Evolutionary conservation across 2,329 filamentous ascomycete genomes (phyloP).

Genomic region (Myotisia sp.): DNA sequence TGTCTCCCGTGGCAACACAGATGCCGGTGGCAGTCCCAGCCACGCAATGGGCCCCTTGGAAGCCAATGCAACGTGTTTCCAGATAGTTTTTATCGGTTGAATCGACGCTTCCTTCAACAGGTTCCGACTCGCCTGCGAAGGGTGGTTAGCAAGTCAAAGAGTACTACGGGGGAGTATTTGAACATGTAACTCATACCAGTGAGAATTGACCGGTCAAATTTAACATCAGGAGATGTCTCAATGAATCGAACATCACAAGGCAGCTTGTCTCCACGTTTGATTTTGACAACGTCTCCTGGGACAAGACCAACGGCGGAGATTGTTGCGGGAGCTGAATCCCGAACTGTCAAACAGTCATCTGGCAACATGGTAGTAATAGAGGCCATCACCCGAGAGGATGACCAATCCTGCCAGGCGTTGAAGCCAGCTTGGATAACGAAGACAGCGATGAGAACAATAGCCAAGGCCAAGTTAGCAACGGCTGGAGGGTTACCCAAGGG

Average conservation of each 20-base stretch:
- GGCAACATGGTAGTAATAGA: slow-evolving; percentile 72
- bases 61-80: slow-evolving; percentile 59
- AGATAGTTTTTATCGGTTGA: slow-evolving; percentile 59
- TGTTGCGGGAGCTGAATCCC: slow-evolving; percentile 41
- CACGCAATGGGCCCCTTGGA: slow-evolving; percentile 68
- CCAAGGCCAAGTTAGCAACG: slow-evolving; percentile 55
- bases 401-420: slow-evolving; percentile 61
- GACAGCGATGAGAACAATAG: slow-evolving; percentile 56
- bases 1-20: slow-evolving; percentile 57
- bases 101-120: slow-evolving; percentile 49
- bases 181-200: too few relatives aligned
- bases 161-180: not conserved
- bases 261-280: slow-evolving; percentile 59
- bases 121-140: slow-evolving; percentile 49
- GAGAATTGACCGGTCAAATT: slow-evolving; percentile 59
- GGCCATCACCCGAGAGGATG: slow-evolving; percentile 60
- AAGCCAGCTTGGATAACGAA: slow-evolving; percentile 57
- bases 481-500: slow-evolving; percentile 60
- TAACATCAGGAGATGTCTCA: slow-evolving; percentile 52
- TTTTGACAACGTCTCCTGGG: slow-evolving; percentile 53
- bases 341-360: slow-evolving; percentile 51
- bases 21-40: slow-evolving; percentile 53
- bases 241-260: slow-evolving; percentile 60
- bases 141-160: slow-evolving; percentile 2
- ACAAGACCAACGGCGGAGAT: slow-evolving; percentile 49